Percentiles rank a stretch among this genome's conserved stretches.
phyloP scores from a whole-genome alignment of 495 filamentous ascomycete species.

The Penicilliopsis zonata region DNA sequence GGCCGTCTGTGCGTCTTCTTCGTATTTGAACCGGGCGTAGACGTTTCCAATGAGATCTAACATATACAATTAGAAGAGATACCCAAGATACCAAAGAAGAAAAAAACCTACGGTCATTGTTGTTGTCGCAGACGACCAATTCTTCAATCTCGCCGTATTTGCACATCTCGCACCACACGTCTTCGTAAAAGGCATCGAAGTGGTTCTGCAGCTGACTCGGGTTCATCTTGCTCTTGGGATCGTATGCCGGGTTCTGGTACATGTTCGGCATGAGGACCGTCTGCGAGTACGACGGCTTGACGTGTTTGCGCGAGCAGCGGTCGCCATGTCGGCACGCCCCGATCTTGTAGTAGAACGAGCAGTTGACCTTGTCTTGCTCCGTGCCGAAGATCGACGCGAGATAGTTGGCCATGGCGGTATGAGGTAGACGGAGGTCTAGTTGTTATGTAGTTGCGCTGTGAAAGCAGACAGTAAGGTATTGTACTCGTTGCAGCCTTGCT shows the following conservation, averaged over 20 bases:
- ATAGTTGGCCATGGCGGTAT: constrained; percentile 71
- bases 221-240: constrained; percentile 95
- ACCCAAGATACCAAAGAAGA: not conserved
- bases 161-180: constrained; percentile 99
- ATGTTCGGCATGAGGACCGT: constrained; percentile 97
- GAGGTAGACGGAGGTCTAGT: not conserved
- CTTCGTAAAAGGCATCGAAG: constrained; percentile 99
- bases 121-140: constrained; percentile 85
- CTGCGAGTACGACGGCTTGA: constrained; percentile 96
- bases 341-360: constrained; percentile 91
- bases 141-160: constrained; percentile 85
- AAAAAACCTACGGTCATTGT: constrained; percentile 79
- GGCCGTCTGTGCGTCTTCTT: constrained; percentile 85
- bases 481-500: not conserved
- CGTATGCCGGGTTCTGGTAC: constrained; percentile 97
- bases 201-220: constrained; percentile 90
- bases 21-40: constrained; percentile 99
- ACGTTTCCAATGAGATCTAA: constrained; percentile 95
- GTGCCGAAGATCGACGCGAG: constrained; percentile 99
- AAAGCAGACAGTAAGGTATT: not conserved
- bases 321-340: constrained; percentile 97
- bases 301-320: constrained; percentile 94
- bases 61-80: not conserved
- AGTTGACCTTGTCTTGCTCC: constrained; percentile 93
- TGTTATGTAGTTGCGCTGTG: not conserved